Evolutionary conservation across 2,329 filamentous ascomycete genomes (phyloP).

Genomic region (Sporothrix curviconia): DNA sequence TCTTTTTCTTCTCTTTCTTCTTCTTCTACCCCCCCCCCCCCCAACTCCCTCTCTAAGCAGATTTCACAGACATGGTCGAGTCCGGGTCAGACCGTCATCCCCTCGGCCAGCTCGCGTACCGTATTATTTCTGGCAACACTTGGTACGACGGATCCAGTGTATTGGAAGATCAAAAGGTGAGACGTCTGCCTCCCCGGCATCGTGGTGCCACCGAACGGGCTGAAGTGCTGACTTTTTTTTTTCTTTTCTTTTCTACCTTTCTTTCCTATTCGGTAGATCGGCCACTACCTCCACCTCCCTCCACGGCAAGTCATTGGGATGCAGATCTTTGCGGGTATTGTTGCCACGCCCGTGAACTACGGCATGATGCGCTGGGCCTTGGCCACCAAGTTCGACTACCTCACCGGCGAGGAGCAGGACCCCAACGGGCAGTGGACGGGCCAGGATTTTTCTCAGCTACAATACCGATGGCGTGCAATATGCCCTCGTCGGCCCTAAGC

Average conservation of each 20-base stretch:
- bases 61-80: constrained; percentile 18
- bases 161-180: constrained; percentile 20
- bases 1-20: no score
- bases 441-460: constrained; percentile 18
- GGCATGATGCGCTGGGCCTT: constrained; percentile 20
- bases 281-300: constrained; percentile 19
- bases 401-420: constrained; percentile 15
- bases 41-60: no score
- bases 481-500: constrained; percentile 18
- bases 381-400: constrained; percentile 17
- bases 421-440: constrained; percentile 20
- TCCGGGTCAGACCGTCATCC: constrained; percentile 13
- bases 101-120: constrained; percentile 19
- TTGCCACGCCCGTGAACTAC: constrained; percentile 21
- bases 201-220: not conserved
- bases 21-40: no score
- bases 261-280: not conserved
- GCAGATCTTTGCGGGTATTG: constrained; percentile 19
- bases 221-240: not conserved
- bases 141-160: constrained; percentile 19
- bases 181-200: not conserved
- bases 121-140: constrained; percentile 19
- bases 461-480: constrained; percentile 20
- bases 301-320: constrained; percentile 20
- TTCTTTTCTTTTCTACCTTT: no score